Evolutionary conservation across 1,139 yeast genomes (phyloP).

Genomic region (Kodamaea suecica): DNA sequence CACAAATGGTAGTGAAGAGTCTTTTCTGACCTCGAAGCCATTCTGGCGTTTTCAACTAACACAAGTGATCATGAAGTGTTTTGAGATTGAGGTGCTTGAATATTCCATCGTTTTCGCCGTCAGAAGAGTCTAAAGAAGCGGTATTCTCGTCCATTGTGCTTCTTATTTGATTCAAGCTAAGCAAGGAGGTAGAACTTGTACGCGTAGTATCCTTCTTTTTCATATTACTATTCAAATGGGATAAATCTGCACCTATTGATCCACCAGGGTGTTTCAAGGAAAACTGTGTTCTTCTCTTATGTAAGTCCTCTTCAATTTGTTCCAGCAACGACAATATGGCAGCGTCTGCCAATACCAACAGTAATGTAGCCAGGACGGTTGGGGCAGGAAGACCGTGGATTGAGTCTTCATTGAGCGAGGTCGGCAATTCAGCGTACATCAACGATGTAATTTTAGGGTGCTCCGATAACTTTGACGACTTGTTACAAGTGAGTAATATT

Average conservation of each 20-base stretch:
- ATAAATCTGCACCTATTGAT: slow-evolving; percentile 65
- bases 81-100: slow-evolving; percentile 8
- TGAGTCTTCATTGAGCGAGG: slow-evolving; percentile 52
- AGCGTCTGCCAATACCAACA: slow-evolving; percentile 77
- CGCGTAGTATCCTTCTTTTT: background rate
- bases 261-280: slow-evolving; percentile 87
- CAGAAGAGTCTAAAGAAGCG: slow-evolving; percentile 22
- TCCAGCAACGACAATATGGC: slow-evolving; percentile 72
- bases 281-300: slow-evolving; percentile 53
- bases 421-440: slow-evolving; percentile 62
- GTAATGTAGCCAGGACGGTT: slow-evolving; percentile 76
- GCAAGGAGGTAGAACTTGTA: slow-evolving; percentile 26
- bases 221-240: slow-evolving; percentile 31
- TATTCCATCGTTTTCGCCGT: slow-evolving; percentile 18
- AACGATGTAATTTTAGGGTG: slow-evolving; percentile 48
- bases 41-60: too few relatives aligned
- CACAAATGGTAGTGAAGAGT: too few relatives aligned
- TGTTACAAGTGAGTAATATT: slow-evolving; percentile 61
- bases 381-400: slow-evolving; percentile 90
- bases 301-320: slow-evolving; percentile 54
- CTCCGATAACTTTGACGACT: slow-evolving; percentile 43
- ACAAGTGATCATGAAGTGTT: too few relatives aligned
- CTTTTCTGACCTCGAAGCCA: too few relatives aligned
- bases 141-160: slow-evolving; percentile 14
- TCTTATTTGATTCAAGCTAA: slow-evolving; percentile 29